phyloP scores from a whole-genome alignment of 805 yeast species.

The Cyberlindnera sargentensis region DNA sequence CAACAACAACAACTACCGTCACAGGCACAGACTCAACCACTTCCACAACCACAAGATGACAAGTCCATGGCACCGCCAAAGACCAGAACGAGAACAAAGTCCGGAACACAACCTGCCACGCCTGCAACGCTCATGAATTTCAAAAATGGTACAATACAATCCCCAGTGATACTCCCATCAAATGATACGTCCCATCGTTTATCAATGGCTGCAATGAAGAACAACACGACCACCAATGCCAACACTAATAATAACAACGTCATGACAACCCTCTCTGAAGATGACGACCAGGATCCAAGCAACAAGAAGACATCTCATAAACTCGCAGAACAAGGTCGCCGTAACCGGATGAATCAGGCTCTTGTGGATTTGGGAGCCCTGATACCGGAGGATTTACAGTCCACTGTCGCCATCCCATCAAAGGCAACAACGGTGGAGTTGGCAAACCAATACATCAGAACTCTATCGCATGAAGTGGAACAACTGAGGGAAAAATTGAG shows the following conservation, averaged over 20 bases:
- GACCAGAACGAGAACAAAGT: conserved; percentile 8
- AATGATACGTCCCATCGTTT: conserved; percentile 9
- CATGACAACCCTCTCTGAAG: conserved; percentile 1
- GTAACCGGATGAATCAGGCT: conserved; percentile 88
- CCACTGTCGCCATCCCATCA: conserved; percentile 59
- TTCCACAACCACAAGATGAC: conserved; percentile 3
- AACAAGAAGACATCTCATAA: conserved; percentile 51
- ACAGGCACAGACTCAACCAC: background rate
- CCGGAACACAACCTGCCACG: conserved; percentile 20
- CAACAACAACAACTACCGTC: background rate
- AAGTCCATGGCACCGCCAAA: conserved; percentile 20
- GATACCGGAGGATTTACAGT: conserved; percentile 53
- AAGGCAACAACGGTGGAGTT: conserved; percentile 95
- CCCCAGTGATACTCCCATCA: conserved; percentile 13
- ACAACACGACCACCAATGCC: background rate
- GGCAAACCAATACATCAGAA: conserved; percentile 64
- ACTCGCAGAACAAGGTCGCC: conserved; percentile 91
- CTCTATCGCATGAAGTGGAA: conserved; percentile 33
- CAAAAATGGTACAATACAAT: conserved; percentile 11
- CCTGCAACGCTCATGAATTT: conserved; percentile 24
- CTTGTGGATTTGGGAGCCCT: conserved; percentile 64
- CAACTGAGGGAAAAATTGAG: conserved; percentile 12
- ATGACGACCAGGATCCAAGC: conserved; percentile 11
- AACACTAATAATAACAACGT: background rate
- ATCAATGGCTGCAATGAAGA: conserved; percentile 9